Conservation (phyloP, 129 eudicot species). For the Mikania micrantha region DNA sequence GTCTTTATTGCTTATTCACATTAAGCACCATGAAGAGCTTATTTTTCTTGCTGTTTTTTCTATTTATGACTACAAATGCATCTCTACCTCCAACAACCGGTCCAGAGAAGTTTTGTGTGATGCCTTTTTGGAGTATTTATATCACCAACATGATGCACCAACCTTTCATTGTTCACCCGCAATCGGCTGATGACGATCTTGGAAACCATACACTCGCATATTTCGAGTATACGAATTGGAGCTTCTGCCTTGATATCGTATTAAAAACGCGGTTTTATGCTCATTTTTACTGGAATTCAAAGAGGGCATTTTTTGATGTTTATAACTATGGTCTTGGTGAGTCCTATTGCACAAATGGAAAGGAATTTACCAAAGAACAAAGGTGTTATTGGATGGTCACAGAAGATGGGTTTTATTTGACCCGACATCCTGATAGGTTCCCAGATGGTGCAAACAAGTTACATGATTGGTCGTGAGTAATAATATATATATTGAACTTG, state of each 20-base stretch:
- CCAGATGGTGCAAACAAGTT: neutral
- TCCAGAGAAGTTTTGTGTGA: neutral
- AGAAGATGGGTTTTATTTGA: neutral
- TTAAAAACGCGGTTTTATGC: neutral
- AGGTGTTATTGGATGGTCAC: conserved; percentile 5
- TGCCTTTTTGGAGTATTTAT: neutral
- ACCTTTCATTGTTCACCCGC: conserved; percentile 6
- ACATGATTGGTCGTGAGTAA: neutral
- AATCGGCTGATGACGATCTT: conserved; percentile 3
- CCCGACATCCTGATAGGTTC: neutral
- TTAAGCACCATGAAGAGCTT: neutral
- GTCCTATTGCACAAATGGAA: neutral
- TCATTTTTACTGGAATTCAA: conserved; percentile 15
- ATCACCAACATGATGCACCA: neutral
- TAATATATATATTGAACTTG: too few species aligned
- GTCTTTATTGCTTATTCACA: too few species aligned
- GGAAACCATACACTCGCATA: conserved; percentile 1
- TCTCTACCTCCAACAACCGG: neutral
- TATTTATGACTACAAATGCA: neutral
- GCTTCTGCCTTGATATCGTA: neutral
- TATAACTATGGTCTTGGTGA: neutral
- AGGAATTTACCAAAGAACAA: neutral
- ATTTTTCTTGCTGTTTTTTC: neutral
- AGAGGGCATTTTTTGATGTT: conserved; percentile 1
- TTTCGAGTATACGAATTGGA: neutral